Conservation (phyloP, 805 yeast genomes). For the Lachancea lanzarotensis region DNA sequence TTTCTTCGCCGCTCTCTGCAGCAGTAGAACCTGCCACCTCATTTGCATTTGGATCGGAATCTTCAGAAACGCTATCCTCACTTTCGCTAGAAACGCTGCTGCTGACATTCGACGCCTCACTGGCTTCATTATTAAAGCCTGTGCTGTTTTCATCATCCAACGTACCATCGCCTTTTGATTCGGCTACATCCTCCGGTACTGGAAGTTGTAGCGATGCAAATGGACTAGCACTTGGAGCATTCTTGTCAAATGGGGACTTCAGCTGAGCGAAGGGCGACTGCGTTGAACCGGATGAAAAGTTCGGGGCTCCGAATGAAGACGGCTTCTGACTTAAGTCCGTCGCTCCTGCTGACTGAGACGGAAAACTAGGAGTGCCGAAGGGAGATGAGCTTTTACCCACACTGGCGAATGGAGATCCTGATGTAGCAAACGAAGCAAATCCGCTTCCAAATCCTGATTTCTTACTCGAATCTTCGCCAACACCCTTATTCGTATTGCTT, state of each 20-base stretch:
- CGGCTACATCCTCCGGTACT: not conserved
- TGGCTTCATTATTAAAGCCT: not conserved
- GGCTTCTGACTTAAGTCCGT: not conserved
- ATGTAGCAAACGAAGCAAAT: slow-evolving; percentile 3
- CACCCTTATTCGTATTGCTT: not conserved
- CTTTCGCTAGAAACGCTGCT: not conserved
- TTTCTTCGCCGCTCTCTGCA: not conserved
- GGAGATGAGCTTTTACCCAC: not conserved
- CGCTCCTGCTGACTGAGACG: not conserved
- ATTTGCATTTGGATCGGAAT: not conserved
- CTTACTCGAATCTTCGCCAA: not conserved
- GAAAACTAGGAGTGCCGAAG: not conserved
- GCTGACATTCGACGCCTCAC: not conserved
- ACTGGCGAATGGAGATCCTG: slow-evolving; percentile 2
- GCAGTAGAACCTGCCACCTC: not conserved
- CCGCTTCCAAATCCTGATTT: not conserved
- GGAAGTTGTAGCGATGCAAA: not conserved
- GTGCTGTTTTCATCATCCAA: not conserved
- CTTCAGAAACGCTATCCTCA: not conserved
- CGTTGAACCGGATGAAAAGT: not conserved
- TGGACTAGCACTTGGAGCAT: not conserved
- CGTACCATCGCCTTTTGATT: not conserved
- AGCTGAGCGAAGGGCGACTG: not conserved
- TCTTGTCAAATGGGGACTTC: not conserved
- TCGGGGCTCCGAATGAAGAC: not conserved